Evolutionary conservation across 345 rosid species (phyloP), one percentile per base, ranked within the genome.

Genomic region (Gossypium anomalum): DNA sequence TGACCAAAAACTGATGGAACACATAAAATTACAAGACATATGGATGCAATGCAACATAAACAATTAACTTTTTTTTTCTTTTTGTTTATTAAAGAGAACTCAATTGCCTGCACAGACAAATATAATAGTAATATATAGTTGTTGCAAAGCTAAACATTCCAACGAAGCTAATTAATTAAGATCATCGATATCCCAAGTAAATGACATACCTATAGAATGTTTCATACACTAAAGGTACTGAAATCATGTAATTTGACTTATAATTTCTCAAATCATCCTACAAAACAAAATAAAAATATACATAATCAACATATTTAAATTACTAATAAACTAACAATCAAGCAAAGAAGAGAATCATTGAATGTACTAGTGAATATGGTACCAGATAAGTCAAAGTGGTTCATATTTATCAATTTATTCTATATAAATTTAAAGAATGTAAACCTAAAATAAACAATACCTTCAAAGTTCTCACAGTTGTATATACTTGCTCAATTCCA

Each of bases 211-310:
- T 91, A 90, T 94, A 91, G 38, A 95, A 92, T 17, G 93, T 93
- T 83, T 95, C 98, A 72, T 85, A 95, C 23, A 95, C 94, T 79
- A 95, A 88, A 79, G 99, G 99, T 80, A 95, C 99, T 47, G 98
- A 87, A 75, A 95, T 84, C 67, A 91, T 67, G 79, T 92, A 91
- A 73, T 92, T 87, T 3, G 97, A 98, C 74, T 90, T 92, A 84
- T 92, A 92, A 7, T 38, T 85, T 76, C 67, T 83, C 85, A 95
- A 83, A 81, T 95, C 99, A 83, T 89, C 97, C 99, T 95, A 83
- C 27, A 72, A 20, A 67, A 23, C 43, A 68, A 68, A 22, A 49
- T 2, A 41, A 49, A 49, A 15, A 48, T 49, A 68, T 16, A 0
- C 38, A 34, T 15, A 48, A 67, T 51, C 9, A 68, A 25, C 22